These are phyloP conservation scores for Cornus florida DNA, from an alignment of 148 eudicot species.

Conservation along the genomic window DNA sequence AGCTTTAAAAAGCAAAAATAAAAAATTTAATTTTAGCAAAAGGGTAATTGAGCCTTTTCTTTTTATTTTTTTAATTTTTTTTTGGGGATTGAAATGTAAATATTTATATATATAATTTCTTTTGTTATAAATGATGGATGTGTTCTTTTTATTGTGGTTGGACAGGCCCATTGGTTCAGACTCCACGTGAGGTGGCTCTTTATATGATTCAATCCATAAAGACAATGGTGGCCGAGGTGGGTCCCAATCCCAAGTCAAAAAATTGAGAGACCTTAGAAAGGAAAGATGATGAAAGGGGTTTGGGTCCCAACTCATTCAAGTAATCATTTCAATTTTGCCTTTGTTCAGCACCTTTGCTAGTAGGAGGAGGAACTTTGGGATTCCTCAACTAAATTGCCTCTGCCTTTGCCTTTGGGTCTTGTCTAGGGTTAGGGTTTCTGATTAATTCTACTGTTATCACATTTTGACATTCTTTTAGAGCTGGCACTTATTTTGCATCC, in stretches of 20 bases:
- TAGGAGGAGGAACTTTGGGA: slow-evolving; percentile 14
- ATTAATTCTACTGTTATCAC: background rate
- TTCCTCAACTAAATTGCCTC: slow-evolving; percentile 14
- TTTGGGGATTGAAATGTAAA: slow-evolving; percentile 2
- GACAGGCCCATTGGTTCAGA: slow-evolving; percentile 60
- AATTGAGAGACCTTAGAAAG: slow-evolving; percentile 10
- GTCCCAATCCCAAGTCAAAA: slow-evolving; percentile 26
- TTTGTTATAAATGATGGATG: background rate
- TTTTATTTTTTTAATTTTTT: background rate
- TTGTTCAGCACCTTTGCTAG: slow-evolving; percentile 18
- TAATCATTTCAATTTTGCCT: slow-evolving; percentile 20
- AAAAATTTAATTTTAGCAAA: slow-evolving; percentile 3
- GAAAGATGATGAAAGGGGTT: slow-evolving; percentile 8
- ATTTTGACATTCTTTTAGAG: background rate
- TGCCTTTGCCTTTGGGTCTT: background rate
- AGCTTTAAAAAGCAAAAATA: slow-evolving; percentile 55
- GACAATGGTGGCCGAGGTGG: slow-evolving; percentile 45
- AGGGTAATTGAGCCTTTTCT: slow-evolving; percentile 32
- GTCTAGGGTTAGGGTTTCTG: slow-evolving; percentile 16
- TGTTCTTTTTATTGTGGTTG: slow-evolving; percentile 46
- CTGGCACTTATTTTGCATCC: background rate
- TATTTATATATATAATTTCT: background rate
- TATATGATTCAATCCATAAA: slow-evolving; percentile 61
- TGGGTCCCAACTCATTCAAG: slow-evolving; percentile 22
- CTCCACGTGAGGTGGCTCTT: slow-evolving; percentile 83